These are phyloP conservation scores for Macrotyloma uniflorum DNA, from an alignment of 306 rosid genomes.

Conservation along the genomic window DNA sequence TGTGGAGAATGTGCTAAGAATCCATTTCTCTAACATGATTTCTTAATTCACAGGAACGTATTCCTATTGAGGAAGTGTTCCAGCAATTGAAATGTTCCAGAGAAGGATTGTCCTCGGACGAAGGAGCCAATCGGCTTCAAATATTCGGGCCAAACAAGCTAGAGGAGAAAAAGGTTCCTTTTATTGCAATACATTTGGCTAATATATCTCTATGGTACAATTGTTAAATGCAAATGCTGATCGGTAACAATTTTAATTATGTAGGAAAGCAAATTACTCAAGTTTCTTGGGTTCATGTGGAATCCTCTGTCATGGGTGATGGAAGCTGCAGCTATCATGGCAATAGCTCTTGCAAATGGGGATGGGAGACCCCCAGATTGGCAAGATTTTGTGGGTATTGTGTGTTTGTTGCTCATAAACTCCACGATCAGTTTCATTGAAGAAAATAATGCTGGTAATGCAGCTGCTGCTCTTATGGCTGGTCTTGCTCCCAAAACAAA, in stretches of 20 bases:
- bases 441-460: conserved; percentile 98
- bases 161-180: conserved; percentile 87
- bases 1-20: background rate
- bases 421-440: conserved; percentile 98
- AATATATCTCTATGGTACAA: background rate
- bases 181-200: background rate
- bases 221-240: conserved; percentile 35
- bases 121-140: conserved; percentile 83
- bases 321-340: conserved; percentile 97
- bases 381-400: conserved; percentile 94
- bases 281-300: conserved; percentile 99
- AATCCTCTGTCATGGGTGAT: conserved; percentile 99
- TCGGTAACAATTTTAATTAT: conserved; percentile 32
- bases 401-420: conserved; percentile 82
- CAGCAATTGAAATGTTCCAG: conserved; percentile 81
- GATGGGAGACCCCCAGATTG: conserved; percentile 88
- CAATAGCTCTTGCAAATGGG: conserved; percentile 97
- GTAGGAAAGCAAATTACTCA: conserved; percentile 93
- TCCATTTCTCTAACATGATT: conserved; percentile 21
- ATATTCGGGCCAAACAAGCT: conserved; percentile 98
- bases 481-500: conserved; percentile 98
- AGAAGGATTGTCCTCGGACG: conserved; percentile 74
- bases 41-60: conserved; percentile 69
- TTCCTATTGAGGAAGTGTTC: conserved; percentile 94
- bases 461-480: conserved; percentile 99